Conservation (phyloP, 768 basidiomycete genomes). For the Artomyces pyxidatus region DNA sequence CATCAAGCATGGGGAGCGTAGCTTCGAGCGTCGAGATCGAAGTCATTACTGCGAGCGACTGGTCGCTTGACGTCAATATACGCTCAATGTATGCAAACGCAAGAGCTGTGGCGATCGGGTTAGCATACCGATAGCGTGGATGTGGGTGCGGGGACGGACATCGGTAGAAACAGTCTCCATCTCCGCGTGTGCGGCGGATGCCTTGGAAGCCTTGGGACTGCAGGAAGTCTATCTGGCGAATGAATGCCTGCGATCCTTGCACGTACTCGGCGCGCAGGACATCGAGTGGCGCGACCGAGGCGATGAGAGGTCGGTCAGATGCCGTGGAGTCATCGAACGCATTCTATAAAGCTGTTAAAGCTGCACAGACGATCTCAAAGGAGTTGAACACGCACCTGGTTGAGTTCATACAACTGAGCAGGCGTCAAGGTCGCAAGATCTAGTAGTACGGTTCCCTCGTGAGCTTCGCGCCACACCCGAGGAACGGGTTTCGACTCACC, state of each 20-base stretch:
- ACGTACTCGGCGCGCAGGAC: slow-evolving; percentile 61
- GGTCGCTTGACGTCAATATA: slow-evolving; percentile 44
- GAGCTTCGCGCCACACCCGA: neutral
- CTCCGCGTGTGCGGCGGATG: slow-evolving; percentile 69
- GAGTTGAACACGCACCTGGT: slow-evolving; percentile 25
- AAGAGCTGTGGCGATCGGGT: slow-evolving; percentile 43
- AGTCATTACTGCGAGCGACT: slow-evolving; percentile 36
- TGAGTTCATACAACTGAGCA: slow-evolving; percentile 32
- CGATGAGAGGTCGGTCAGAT: slow-evolving; percentile 44
- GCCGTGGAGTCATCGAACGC: slow-evolving; percentile 31
- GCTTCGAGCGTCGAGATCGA: slow-evolving; percentile 45
- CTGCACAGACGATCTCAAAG: neutral
- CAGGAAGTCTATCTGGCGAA: slow-evolving; percentile 72
- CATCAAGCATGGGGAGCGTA: slow-evolving; percentile 42
- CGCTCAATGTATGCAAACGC: slow-evolving; percentile 75
- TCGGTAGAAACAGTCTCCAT: slow-evolving; percentile 88
- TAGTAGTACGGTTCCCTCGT: slow-evolving; percentile 10
- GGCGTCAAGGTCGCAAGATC: slow-evolving; percentile 27
- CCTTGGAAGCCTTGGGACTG: slow-evolving; percentile 50
- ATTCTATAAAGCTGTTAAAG: slow-evolving; percentile 19
- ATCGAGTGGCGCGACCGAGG: slow-evolving; percentile 42
- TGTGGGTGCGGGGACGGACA: slow-evolving; percentile 36
- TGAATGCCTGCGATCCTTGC: slow-evolving; percentile 46
- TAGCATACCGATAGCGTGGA: slow-evolving; percentile 8
- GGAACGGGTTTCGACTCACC: slow-evolving; percentile 6